These are phyloP conservation scores for Talaromyces sp. DNA, from an alignment of 2,329 filamentous ascomycete species.

Conservation along the genomic window DNA sequence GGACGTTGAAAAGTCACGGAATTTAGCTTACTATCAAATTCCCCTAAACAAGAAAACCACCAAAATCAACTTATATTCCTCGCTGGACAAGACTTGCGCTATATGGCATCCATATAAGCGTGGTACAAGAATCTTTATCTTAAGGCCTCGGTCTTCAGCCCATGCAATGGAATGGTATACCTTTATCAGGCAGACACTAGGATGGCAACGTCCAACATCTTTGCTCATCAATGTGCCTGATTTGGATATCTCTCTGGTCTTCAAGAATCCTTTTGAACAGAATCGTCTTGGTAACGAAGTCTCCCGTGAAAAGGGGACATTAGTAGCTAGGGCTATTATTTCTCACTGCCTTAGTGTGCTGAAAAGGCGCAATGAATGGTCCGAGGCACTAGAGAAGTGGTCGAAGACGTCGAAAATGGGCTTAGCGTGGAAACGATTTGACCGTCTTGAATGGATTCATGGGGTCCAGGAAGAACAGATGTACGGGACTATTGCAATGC, in stretches of 20 bases:
- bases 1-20: conserved; percentile 51
- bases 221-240: conserved; percentile 60
- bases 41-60: conserved; percentile 49
- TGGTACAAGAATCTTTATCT: conserved; percentile 57
- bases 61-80: conserved; percentile 59
- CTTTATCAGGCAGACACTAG: conserved; percentile 56
- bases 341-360: conserved; percentile 56
- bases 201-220: conserved; percentile 52
- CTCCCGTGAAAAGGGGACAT: conserved; percentile 49
- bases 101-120: conserved; percentile 53
- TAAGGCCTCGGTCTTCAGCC: conserved; percentile 56
- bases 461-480: conserved; percentile 62
- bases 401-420: conserved; percentile 55
- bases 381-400: conserved; percentile 56
- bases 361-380: conserved; percentile 53
- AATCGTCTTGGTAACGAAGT: conserved; percentile 41
- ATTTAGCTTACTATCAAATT: conserved; percentile 55
- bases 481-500: conserved; percentile 65
- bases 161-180: conserved; percentile 65
- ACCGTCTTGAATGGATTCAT: conserved; percentile 63
- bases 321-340: conserved; percentile 54
- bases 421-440: conserved; percentile 64
- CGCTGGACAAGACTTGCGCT: conserved; percentile 62
- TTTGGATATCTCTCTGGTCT: conserved; percentile 53
- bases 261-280: conserved; percentile 56